Percentiles rank a stretch among this genome's conserved stretches.
Evolutionary conservation across 306 rosid species (phyloP).

Genomic region (Castanopsis chinensis): DNA sequence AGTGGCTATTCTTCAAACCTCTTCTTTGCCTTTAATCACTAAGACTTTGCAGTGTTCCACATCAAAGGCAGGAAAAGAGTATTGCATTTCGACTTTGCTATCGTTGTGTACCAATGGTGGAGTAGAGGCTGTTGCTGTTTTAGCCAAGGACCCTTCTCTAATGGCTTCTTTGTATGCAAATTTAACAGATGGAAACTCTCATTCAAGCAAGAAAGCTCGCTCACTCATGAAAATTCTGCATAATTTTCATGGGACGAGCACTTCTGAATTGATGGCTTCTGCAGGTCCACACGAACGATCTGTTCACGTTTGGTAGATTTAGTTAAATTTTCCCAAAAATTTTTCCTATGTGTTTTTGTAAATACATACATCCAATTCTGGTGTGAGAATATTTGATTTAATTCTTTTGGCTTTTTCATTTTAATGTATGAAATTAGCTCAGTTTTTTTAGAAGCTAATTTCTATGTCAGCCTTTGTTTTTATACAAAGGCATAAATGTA

Average conservation of each 20-base stretch:
- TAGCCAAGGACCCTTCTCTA: slow-evolving; percentile 44
- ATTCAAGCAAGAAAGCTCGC: slow-evolving; percentile 63
- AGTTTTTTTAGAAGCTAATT: slow-evolving; percentile 27
- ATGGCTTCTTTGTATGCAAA: slow-evolving; percentile 62
- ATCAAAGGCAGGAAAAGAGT: slow-evolving; percentile 47
- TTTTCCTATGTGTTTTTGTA: neutral
- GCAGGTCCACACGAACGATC: slow-evolving; percentile 28
- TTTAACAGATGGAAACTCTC: slow-evolving; percentile 48
- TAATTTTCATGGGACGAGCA: slow-evolving; percentile 41
- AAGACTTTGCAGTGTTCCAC: slow-evolving; percentile 28
- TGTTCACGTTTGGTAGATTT: slow-evolving; percentile 35
- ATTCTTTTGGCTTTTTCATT: neutral
- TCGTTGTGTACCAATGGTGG: slow-evolving; percentile 63
- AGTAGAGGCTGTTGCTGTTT: slow-evolving; percentile 40
- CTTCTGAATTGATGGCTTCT: slow-evolving; percentile 33
- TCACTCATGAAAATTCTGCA: slow-evolving; percentile 63
- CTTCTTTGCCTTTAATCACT: slow-evolving; percentile 32
- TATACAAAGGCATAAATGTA: neutral
- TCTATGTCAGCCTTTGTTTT: slow-evolving; percentile 14
- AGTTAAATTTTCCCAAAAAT: too few relatives aligned
- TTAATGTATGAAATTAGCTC: slow-evolving; percentile 40
- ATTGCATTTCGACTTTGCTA: slow-evolving; percentile 52
- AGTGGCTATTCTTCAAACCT: slow-evolving; percentile 26
- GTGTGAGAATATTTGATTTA: neutral
- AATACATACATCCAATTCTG: neutral